phyloP scores from a whole-genome alignment of 148 eudicot genomes.

The Silene latifolia region DNA sequence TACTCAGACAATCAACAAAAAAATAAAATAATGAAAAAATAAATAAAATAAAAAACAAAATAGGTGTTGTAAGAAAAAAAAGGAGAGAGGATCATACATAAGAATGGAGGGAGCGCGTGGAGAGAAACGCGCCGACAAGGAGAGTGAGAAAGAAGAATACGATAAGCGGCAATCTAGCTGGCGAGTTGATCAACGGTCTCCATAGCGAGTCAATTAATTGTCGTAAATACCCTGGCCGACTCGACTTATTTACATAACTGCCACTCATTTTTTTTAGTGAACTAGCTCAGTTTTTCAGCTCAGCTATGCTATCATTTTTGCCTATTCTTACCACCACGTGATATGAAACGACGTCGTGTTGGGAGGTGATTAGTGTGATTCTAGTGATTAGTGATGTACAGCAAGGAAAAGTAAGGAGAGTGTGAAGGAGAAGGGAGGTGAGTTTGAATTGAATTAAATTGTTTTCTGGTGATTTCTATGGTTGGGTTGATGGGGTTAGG shows the following conservation, averaged over 20 bases:
- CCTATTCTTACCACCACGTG: no score
- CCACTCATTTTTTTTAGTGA: conserved; percentile 10
- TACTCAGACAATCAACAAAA: no score
- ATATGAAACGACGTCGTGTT: background rate
- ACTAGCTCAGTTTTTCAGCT: background rate
- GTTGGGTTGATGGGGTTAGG: no score
- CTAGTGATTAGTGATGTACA: no score
- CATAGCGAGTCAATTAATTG: conserved; percentile 16
- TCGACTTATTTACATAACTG: conserved; percentile 17
- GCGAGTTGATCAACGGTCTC: conserved; percentile 24
- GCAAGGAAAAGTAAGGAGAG: no score
- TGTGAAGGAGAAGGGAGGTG: background rate
- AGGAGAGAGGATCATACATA: conserved; percentile 25
- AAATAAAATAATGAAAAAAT: no score
- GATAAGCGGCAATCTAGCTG: conserved; percentile 35
- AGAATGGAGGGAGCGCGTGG: conserved; percentile 38
- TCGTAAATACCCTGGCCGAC: conserved; percentile 16
- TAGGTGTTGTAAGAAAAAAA: no score
- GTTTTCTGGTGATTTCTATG: no score
- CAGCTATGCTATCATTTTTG: background rate
- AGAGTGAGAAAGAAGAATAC: conserved; percentile 36
- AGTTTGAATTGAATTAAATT: no score
- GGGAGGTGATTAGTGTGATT: background rate
- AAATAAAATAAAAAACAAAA: no score
- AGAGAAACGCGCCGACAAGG: conserved; percentile 37